Conservation (phyloP, 495 filamentous ascomycete genomes). For the Aspergillus coremiiformis region DNA sequence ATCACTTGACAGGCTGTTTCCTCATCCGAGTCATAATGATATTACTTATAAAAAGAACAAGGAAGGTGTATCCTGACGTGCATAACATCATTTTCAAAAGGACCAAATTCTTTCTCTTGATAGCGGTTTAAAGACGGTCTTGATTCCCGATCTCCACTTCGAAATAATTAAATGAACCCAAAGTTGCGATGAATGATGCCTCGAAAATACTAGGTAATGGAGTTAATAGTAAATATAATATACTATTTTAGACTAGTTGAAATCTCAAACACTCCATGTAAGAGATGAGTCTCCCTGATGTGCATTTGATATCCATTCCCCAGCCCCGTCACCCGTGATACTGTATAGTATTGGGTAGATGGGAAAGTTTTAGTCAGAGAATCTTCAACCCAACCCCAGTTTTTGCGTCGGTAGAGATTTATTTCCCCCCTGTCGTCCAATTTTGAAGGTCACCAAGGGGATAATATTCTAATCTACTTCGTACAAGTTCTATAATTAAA, state of each 20-base stretch:
- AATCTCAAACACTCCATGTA: conserved; percentile 15
- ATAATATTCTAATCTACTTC: no score
- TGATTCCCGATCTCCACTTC: not conserved
- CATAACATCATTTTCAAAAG: not conserved
- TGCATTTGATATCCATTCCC: conserved; percentile 1
- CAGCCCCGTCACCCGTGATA: not conserved
- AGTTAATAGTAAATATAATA: not conserved
- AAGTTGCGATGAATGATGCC: no score
- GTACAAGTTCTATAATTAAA: not conserved
- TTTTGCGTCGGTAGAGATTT: not conserved
- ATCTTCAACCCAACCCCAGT: not conserved
- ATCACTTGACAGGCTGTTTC: not conserved
- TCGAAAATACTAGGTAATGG: not conserved
- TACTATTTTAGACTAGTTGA: conserved; percentile 4
- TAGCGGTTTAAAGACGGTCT: not conserved
- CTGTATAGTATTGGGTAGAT: not conserved
- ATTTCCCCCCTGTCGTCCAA: not conserved
- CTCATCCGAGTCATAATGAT: no score
- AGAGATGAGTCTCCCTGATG: conserved; percentile 7
- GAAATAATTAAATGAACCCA: not conserved
- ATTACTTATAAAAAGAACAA: no score
- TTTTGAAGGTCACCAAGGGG: not conserved
- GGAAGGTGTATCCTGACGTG: no score
- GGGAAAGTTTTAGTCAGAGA: not conserved
- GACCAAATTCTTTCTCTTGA: not conserved